Conservation (phyloP, 2,329 filamentous ascomycete species). For the Hypoxylon sp. region DNA sequence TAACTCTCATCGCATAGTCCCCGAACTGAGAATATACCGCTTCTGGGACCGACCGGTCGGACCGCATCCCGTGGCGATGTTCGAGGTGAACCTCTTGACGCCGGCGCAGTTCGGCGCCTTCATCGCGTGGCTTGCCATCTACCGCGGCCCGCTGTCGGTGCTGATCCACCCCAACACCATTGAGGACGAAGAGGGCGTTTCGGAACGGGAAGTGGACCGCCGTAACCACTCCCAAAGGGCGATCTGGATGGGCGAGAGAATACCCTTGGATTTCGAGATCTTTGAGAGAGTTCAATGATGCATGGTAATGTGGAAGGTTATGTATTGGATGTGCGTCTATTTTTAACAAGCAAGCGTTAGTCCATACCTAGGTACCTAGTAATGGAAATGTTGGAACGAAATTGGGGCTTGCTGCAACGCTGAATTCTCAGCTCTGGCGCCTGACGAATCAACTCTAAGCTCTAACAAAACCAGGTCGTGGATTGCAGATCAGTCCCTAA, state of each 20-base stretch:
- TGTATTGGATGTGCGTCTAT: too few species aligned
- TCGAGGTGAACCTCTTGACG: conserved; percentile 88
- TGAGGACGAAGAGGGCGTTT: conserved; percentile 46
- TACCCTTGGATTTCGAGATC: conserved; percentile 64
- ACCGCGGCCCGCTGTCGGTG: conserved; percentile 80
- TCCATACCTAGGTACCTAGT: too few species aligned
- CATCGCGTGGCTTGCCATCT: conserved; percentile 82
- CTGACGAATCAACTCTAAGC: too few species aligned
- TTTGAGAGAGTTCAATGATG: conserved; percentile 3
- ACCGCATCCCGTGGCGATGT: conserved; percentile 87
- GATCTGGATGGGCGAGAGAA: conserved; percentile 76
- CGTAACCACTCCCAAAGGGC: conserved; percentile 73
- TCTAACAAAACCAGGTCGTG: too few species aligned
- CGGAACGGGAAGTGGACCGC: conserved; percentile 47
- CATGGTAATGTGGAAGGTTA: too few species aligned
- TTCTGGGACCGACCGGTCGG: conserved; percentile 82
- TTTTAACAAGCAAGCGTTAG: neutral
- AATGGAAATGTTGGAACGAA: too few species aligned
- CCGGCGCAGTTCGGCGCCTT: conserved; percentile 91
- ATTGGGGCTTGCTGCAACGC: too few species aligned
- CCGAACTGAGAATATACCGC: conserved; percentile 82
- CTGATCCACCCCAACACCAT: conserved; percentile 84
- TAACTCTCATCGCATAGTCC: conserved; percentile 61
- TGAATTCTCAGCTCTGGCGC: too few species aligned
- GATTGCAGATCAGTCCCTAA: too few species aligned